These are phyloP conservation scores for Claviceps capensis DNA, from an alignment of 2,329 filamentous ascomycete genomes.

Conservation along the genomic window DNA sequence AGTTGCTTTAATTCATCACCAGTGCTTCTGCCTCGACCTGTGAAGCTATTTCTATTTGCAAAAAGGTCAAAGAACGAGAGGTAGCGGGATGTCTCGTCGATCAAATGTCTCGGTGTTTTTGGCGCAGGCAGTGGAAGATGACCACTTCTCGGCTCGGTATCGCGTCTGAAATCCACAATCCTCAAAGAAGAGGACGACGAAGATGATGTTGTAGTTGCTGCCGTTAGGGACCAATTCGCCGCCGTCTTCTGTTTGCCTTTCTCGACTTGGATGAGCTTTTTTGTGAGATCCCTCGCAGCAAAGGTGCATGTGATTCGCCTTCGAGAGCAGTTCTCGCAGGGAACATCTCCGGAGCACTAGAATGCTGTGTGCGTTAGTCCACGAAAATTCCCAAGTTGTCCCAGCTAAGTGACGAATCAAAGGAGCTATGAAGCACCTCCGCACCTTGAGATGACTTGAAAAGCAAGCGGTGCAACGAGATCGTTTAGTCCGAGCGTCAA, in stretches of 20 bases:
- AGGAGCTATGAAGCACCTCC: neutral
- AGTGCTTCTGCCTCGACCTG: neutral
- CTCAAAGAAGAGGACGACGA: neutral
- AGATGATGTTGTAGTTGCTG: neutral
- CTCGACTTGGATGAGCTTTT: conserved; percentile 12
- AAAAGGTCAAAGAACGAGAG: conserved; percentile 16
- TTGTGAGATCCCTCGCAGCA: neutral
- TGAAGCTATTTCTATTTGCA: conserved; percentile 15
- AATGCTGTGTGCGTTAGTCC: neutral
- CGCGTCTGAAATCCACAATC: neutral
- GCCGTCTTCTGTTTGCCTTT: conserved; percentile 7
- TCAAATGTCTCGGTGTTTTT: conserved; percentile 1
- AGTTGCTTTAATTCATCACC: conserved; percentile 12
- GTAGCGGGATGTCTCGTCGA: conserved; percentile 7
- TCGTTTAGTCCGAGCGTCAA: conserved; percentile 18
- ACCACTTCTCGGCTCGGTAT: neutral
- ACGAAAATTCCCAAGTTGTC: too few species aligned
- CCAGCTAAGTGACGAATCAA: neutral
- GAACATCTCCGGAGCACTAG: conserved; percentile 18
- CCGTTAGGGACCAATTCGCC: neutral
- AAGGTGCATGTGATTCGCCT: conserved; percentile 13
- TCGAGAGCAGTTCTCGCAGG: conserved; percentile 18
- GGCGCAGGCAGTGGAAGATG: neutral
- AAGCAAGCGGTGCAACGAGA: conserved; percentile 19
- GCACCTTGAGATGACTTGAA: conserved; percentile 20